phyloP scores from a whole-genome alignment of 2,329 filamentous ascomycete genomes.

The Xylariaceae sp. region DNA sequence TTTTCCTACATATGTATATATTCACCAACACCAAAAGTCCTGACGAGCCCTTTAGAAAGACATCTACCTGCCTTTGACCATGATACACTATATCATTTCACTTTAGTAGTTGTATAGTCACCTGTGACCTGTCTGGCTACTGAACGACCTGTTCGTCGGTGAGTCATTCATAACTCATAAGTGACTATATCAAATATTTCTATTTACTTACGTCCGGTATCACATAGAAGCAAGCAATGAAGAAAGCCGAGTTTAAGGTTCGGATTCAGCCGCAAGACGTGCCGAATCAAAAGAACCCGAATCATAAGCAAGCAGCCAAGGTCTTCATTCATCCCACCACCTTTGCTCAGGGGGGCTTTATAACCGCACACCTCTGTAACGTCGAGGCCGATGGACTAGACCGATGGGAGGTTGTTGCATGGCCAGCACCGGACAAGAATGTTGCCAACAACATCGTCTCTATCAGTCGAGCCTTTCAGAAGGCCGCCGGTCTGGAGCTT shows the following conservation, averaged over 20 bases:
- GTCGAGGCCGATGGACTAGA: constrained; percentile 39
- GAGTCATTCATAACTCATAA: neutral
- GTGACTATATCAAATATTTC: too few species aligned
- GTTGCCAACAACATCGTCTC: constrained; percentile 70
- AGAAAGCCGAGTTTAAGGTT: constrained; percentile 35
- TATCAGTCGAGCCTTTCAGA: constrained; percentile 74
- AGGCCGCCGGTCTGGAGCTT: constrained; percentile 71
- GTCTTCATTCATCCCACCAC: constrained; percentile 37
- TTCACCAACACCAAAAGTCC: too few species aligned
- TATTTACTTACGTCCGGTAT: too few species aligned
- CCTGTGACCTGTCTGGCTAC: constrained; percentile 1
- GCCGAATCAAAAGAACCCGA: constrained; percentile 34
- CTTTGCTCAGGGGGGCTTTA: constrained; percentile 35
- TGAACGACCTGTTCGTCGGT: neutral
- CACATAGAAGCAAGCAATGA: constrained; percentile 5
- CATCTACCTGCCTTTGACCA: neutral
- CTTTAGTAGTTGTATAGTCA: neutral
- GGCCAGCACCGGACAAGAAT: constrained; percentile 58
- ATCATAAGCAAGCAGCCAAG: constrained; percentile 39
- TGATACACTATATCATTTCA: neutral
- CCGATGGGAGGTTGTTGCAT: constrained; percentile 52
- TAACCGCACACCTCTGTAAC: constrained; percentile 39
- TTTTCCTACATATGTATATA: too few species aligned
- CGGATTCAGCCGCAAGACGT: constrained; percentile 37
- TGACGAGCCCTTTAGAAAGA: too few species aligned